Percentiles rank a stretch among this genome's conserved stretches.
Evolutionary conservation across 768 basidiomycete genomes (phyloP).

Genomic region (Fibroporia radiculosa): DNA sequence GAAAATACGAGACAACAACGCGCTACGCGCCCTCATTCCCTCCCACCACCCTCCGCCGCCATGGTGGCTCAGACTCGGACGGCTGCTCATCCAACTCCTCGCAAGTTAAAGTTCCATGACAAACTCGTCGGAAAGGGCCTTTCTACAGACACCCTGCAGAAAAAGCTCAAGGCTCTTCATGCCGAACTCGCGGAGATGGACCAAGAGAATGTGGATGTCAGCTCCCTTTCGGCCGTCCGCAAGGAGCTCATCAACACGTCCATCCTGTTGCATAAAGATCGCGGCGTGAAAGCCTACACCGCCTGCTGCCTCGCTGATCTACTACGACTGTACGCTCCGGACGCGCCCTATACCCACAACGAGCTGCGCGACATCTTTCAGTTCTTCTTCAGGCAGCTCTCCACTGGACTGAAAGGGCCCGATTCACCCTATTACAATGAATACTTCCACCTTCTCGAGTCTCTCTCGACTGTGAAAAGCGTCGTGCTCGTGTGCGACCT

Average conservation of each 20-base stretch:
- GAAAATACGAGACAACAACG: constrained; percentile 13
- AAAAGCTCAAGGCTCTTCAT: constrained; percentile 78
- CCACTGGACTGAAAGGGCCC: constrained; percentile 60
- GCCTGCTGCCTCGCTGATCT: constrained; percentile 95
- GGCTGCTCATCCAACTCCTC: constrained; percentile 40
- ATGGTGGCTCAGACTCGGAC: constrained; percentile 77
- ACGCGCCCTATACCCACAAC: constrained; percentile 86
- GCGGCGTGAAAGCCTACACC: constrained; percentile 90
- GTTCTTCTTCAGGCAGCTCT: constrained; percentile 89
- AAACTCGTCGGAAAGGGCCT: constrained; percentile 73
- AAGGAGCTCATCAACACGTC: constrained; percentile 74
- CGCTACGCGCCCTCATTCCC: constrained; percentile 17
- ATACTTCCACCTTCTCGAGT: constrained; percentile 93
- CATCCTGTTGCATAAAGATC: constrained; percentile 89
- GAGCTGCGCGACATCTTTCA: constrained; percentile 95
- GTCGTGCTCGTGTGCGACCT: constrained; percentile 92
- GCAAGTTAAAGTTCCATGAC: constrained; percentile 71
- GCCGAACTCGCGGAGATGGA: constrained; percentile 74
- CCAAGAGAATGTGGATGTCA: constrained; percentile 76
- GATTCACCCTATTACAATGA: constrained; percentile 85
- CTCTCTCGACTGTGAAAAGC: constrained; percentile 88
- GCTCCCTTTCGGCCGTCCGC: constrained; percentile 60
- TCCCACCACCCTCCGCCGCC: constrained; percentile 11
- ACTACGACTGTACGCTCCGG: constrained; percentile 89
- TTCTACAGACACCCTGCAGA: constrained; percentile 75